Evolutionary conservation across 768 basidiomycete genomes (phyloP).

Genomic region (Russula dissimulans): DNA sequence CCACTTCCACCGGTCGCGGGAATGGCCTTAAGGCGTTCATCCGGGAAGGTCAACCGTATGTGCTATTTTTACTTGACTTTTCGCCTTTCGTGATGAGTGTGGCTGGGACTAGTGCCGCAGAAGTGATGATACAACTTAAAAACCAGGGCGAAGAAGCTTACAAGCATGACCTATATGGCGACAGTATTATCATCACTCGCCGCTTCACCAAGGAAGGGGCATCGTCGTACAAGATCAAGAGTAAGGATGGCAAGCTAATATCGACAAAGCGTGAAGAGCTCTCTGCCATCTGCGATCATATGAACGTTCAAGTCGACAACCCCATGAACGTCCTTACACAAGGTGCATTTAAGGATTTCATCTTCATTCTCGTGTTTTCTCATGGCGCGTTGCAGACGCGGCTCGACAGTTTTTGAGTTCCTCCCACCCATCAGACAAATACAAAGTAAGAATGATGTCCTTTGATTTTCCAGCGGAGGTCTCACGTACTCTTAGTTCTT

Average conservation of each 20-base stretch:
- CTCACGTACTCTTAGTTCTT: conserved; percentile 57
- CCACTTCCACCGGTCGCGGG: conserved; percentile 84
- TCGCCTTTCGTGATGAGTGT: neutral
- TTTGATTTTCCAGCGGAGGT: neutral
- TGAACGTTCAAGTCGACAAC: conserved; percentile 96
- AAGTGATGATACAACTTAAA: conserved; percentile 74
- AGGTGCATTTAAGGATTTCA: conserved; percentile 32
- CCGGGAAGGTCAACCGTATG: conserved; percentile 71
- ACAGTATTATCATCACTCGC: conserved; percentile 77
- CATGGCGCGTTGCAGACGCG: conserved; percentile 2
- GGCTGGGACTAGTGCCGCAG: conserved; percentile 41
- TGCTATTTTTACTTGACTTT: conserved; percentile 9
- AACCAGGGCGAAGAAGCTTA: conserved; percentile 91
- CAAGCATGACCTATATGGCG: conserved; percentile 76
- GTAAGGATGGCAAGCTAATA: conserved; percentile 52
- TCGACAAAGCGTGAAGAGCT: conserved; percentile 79
- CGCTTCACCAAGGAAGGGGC: conserved; percentile 67
- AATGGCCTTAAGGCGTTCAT: conserved; percentile 78
- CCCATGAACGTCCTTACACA: conserved; percentile 93
- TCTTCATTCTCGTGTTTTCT: neutral
- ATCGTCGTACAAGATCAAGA: conserved; percentile 77
- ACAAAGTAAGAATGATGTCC: conserved; percentile 47
- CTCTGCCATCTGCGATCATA: conserved; percentile 82
- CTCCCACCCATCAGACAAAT: conserved; percentile 75
- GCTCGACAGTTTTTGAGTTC: conserved; percentile 68